phyloP scores from a whole-genome alignment of 2,329 filamentous ascomycete species.

The Sporothrix sp. region DNA sequence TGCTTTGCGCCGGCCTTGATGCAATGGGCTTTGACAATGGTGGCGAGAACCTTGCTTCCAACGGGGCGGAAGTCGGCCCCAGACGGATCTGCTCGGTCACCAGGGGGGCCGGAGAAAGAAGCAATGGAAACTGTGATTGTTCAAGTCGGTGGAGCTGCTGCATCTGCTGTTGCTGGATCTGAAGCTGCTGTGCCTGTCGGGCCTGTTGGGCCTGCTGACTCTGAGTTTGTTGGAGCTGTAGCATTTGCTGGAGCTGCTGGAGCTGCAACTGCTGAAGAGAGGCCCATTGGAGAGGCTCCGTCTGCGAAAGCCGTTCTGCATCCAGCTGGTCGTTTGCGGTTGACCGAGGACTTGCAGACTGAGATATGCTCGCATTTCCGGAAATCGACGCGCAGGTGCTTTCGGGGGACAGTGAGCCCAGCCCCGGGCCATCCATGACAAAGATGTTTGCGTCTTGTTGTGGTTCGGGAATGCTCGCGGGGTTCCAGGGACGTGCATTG shows the following conservation, averaged over 20 bases:
- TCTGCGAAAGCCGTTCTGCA: slow-evolving; percentile 4
- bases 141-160: neutral
- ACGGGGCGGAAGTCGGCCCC: neutral
- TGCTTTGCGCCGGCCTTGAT: slow-evolving; percentile 15
- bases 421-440: slow-evolving; percentile 29
- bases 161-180: slow-evolving; percentile 8
- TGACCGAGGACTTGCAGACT: slow-evolving; percentile 25
- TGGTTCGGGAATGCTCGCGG: slow-evolving; percentile 27
- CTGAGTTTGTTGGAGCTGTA: slow-evolving; percentile 5
- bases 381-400: slow-evolving; percentile 16
- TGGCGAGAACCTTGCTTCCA: neutral
- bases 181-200: neutral
- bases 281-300: slow-evolving; percentile 16
- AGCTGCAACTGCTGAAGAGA: slow-evolving; percentile 11
- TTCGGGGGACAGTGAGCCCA: slow-evolving; percentile 26
- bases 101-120: neutral
- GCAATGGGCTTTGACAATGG: slow-evolving; percentile 5
- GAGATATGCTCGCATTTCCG: slow-evolving; percentile 15
- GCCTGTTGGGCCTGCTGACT: slow-evolving; percentile 1
- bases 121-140: neutral
- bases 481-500: slow-evolving; percentile 35
- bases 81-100: neutral
- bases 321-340: slow-evolving; percentile 22
- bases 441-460: slow-evolving; percentile 24
- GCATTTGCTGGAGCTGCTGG: slow-evolving; percentile 1